Percentiles rank a stretch among this genome's conserved stretches.
These are phyloP conservation scores for Ceratobasidium sp. DNA, from an alignment of 1,284 basidiomycete genomes.

Conservation along the genomic window DNA sequence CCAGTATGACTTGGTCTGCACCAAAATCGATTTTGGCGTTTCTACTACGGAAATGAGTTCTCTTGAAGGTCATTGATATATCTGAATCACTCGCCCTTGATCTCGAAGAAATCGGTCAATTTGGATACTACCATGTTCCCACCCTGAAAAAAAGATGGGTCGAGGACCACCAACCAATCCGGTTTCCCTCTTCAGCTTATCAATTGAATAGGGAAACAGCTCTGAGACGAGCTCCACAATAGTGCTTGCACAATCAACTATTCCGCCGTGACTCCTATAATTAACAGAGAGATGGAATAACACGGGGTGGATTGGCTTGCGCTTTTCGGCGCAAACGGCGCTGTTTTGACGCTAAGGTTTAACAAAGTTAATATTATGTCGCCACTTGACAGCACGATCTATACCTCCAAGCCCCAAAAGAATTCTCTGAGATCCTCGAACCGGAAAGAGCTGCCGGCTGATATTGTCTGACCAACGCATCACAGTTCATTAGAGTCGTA, in stretches of 20 bases:
- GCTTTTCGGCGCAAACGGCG: constrained; percentile 42
- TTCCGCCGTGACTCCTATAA: constrained; percentile 35
- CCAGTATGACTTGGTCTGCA: constrained; percentile 57
- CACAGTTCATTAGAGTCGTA: too few relatives aligned
- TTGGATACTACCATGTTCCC: constrained; percentile 59
- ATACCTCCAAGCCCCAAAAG: constrained; percentile 64
- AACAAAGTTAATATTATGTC: neutral
- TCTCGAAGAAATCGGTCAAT: constrained; percentile 57
- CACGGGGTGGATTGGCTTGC: constrained; percentile 51
- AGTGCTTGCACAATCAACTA: constrained; percentile 54
- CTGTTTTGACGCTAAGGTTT: constrained; percentile 10
- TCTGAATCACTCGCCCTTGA: constrained; percentile 9
- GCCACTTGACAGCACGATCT: constrained; percentile 26
- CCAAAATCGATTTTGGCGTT: constrained; percentile 42
- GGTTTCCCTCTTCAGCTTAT: constrained; percentile 49
- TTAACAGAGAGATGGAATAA: constrained; percentile 59
- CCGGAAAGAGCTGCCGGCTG: constrained; percentile 69
- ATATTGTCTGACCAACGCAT: too few relatives aligned
- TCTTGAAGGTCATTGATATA: too few relatives aligned
- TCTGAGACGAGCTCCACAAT: constrained; percentile 57
- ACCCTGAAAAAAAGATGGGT: constrained; percentile 65
- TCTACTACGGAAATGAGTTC: neutral
- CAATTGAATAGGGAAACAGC: constrained; percentile 71
- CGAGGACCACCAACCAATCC: constrained; percentile 57
- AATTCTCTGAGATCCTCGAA: constrained; percentile 74